Conservation (phyloP, 164 flowering plant species). For the Houttuynia cordata region DNA sequence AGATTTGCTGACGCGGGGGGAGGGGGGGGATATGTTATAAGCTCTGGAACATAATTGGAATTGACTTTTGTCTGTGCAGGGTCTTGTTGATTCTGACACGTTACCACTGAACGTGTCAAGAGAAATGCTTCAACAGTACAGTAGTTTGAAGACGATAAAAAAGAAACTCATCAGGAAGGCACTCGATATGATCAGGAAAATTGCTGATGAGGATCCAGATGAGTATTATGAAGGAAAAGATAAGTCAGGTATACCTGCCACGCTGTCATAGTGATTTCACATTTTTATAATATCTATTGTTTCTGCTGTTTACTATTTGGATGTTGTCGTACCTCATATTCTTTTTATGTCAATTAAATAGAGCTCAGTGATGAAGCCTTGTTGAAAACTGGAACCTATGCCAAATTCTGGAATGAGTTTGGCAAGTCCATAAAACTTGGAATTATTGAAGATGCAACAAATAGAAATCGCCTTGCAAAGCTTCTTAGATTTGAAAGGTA, state of each 20-base stretch:
- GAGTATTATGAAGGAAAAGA: slow-evolving; percentile 56
- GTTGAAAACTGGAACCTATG: slow-evolving; percentile 69
- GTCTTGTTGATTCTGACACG: slow-evolving; percentile 95
- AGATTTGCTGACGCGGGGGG: no score
- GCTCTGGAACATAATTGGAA: background rate
- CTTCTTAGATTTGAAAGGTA: slow-evolving; percentile 96
- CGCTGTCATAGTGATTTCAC: background rate
- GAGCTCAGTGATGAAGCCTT: slow-evolving; percentile 46
- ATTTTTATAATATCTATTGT: background rate
- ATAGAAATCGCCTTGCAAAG: slow-evolving; percentile 90
- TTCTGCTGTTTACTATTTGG: background rate
- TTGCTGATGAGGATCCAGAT: slow-evolving; percentile 97
- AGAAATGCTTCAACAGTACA: slow-evolving; percentile 97
- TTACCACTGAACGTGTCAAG: slow-evolving; percentile 92
- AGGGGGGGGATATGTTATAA: background rate
- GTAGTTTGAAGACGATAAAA: slow-evolving; percentile 90
- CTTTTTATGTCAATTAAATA: slow-evolving; percentile 10
- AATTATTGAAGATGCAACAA: slow-evolving; percentile 89
- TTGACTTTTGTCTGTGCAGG: slow-evolving; percentile 35
- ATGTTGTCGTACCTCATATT: background rate
- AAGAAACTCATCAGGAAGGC: slow-evolving; percentile 95
- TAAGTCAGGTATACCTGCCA: slow-evolving; percentile 39
- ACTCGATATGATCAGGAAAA: slow-evolving; percentile 85
- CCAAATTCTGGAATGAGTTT: slow-evolving; percentile 96
- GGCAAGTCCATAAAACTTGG: slow-evolving; percentile 96